phyloP scores from a whole-genome alignment of 495 filamentous ascomycete genomes.

The Tuber microsphaerosporum region DNA sequence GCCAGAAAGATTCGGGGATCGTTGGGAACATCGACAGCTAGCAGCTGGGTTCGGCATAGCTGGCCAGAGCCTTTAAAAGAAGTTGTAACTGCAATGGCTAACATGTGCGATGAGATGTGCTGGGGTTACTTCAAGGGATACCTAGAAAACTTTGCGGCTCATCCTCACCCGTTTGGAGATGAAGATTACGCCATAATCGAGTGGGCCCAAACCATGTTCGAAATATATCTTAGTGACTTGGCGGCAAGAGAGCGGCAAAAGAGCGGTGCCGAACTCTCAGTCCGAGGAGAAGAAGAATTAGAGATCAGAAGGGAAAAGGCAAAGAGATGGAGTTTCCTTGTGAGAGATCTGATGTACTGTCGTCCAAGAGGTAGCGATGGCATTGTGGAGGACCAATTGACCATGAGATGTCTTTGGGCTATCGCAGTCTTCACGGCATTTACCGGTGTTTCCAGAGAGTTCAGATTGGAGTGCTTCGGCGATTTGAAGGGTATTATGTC shows the following conservation, averaged over 20 bases:
- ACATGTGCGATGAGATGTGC: conserved; percentile 36
- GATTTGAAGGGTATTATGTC: conserved; percentile 55
- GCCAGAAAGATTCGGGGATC: conserved; percentile 25
- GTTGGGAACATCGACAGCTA: conserved; percentile 19
- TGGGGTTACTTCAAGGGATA: conserved; percentile 33
- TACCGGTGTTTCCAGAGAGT: conserved; percentile 63
- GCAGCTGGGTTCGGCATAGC: conserved; percentile 36
- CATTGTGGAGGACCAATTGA: conserved; percentile 47
- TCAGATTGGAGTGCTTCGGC: conserved; percentile 71
- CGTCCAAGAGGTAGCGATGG: conserved; percentile 36
- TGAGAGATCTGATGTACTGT: conserved; percentile 54
- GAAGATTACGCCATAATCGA: conserved; percentile 42
- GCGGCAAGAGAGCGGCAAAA: conserved; percentile 28
- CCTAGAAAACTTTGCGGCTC: conserved; percentile 11
- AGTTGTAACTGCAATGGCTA: conserved; percentile 22
- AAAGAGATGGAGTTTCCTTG: conserved; percentile 65
- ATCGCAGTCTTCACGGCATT: conserved; percentile 67
- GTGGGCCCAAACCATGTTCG: conserved; percentile 73
- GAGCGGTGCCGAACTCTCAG: conserved; percentile 22
- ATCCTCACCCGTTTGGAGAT: conserved; percentile 17
- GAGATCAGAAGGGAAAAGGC: conserved; percentile 61
- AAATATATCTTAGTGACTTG: conserved; percentile 65
- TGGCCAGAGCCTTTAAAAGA: conserved; percentile 36
- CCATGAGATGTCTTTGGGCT: conserved; percentile 72
- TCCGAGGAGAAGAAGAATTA: conserved; percentile 55